Percentiles rank a stretch among this genome's conserved stretches.
Evolutionary conservation across 352 stramenopile genomes (phyloP).

Genomic region (Pythium sukuiense): DNA sequence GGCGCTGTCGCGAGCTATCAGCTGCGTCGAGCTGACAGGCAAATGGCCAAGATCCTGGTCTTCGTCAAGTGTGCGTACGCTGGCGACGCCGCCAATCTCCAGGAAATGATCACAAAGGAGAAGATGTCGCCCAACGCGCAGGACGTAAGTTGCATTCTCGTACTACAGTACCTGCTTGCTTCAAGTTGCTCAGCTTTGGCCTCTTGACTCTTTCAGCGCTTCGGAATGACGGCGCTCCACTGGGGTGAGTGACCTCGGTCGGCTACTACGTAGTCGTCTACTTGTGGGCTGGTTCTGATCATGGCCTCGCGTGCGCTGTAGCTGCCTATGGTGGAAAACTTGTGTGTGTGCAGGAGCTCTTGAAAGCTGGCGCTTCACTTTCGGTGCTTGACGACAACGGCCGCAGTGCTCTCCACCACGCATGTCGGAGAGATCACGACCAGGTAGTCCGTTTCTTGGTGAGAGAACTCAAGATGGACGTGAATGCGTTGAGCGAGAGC

Average conservation of each 20-base stretch:
- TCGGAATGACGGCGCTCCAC: constrained; percentile 80
- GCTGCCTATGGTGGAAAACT: constrained; percentile 63
- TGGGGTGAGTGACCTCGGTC: constrained; percentile 43
- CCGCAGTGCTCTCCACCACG: constrained; percentile 74
- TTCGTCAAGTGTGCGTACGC: constrained; percentile 64
- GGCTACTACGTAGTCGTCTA: background rate
- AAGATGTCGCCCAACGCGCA: constrained; percentile 53
- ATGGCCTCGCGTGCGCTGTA: constrained; percentile 8
- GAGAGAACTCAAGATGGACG: constrained; percentile 43
- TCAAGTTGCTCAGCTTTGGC: background rate
- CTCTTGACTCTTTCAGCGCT: constrained; percentile 39
- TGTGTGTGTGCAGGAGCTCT: constrained; percentile 50
- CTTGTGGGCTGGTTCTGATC: background rate
- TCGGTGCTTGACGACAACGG: constrained; percentile 47
- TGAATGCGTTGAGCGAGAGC: constrained; percentile 63
- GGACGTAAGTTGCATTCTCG: constrained; percentile 40
- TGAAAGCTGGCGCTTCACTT: constrained; percentile 46
- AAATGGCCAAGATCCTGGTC: constrained; percentile 38
- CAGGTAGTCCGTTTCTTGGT: constrained; percentile 60
- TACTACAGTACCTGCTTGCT: background rate
- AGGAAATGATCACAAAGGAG: constrained; percentile 47
- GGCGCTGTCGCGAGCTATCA: constrained; percentile 27
- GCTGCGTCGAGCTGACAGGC: constrained; percentile 24
- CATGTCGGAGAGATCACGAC: constrained; percentile 74
- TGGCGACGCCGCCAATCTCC: constrained; percentile 46